phyloP scores from a whole-genome alignment of 345 rosid species.

The Psidium guajava region DNA sequence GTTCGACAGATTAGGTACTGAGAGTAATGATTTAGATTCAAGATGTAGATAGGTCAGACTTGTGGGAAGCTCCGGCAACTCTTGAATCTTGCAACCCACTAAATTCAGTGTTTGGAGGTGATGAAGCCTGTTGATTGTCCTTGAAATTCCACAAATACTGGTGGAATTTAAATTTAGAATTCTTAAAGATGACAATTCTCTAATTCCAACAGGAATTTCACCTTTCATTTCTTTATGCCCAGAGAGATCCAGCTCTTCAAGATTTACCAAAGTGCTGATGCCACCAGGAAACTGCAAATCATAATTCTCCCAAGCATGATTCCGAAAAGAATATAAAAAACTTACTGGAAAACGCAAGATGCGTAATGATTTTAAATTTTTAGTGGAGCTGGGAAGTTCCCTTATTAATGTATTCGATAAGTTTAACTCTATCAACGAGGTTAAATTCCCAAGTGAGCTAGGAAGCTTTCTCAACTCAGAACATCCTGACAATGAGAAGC shows the following conservation, averaged over 20 bases:
- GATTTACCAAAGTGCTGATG: neutral
- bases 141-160: neutral
- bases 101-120: rapidly evolving
- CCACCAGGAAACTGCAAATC: neutral
- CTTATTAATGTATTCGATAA: too few relatives aligned
- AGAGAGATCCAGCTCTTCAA: neutral
- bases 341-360: neutral
- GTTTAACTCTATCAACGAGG: neutral
- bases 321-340: too few relatives aligned
- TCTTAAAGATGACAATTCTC: neutral
- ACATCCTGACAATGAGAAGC: neutral
- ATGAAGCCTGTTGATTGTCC: neutral
- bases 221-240: neutral
- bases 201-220: neutral
- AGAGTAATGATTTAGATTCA: too few relatives aligned
- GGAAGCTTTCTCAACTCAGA: neutral
- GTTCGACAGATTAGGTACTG: too few relatives aligned
- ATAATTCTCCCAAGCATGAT: rapidly evolving
- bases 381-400: neutral
- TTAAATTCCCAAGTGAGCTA: neutral
- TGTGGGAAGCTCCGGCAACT: neutral
- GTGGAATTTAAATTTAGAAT: neutral
- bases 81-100: neutral
- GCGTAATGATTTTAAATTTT: neutral
- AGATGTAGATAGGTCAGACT: neutral